Evolutionary conservation across 768 basidiomycete genomes (phyloP).

Genomic region (Boletus barrowsii): DNA sequence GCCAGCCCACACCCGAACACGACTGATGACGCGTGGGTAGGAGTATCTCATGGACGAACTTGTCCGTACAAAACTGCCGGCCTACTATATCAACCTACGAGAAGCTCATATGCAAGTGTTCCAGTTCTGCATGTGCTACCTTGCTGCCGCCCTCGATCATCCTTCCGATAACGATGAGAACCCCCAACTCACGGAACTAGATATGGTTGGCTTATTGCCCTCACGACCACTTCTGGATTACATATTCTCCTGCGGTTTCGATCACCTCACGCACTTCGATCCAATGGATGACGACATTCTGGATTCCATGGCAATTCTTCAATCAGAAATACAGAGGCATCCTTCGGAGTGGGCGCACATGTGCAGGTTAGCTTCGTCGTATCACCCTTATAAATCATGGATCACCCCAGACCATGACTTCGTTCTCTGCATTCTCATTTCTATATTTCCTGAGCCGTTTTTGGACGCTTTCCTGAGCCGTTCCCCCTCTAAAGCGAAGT

Average conservation of each 20-base stretch:
- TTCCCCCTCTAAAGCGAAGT: neutral
- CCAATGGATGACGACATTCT: neutral
- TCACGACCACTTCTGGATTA: neutral
- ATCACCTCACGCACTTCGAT: neutral
- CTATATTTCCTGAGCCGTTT: conserved; percentile 1
- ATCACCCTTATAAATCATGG: neutral
- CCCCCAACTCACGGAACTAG: no score
- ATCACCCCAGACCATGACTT: neutral
- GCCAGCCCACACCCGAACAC: no score
- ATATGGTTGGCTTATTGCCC: no score
- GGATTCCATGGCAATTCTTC: neutral
- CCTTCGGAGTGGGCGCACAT: neutral
- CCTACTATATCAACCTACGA: neutral
- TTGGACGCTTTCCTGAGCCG: neutral
- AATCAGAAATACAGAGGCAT: neutral
- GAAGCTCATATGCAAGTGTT: neutral
- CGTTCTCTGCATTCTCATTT: conserved; percentile 5
- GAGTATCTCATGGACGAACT: conserved; percentile 13
- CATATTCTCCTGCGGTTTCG: neutral
- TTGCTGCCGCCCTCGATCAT: neutral
- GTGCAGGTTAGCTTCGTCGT: neutral
- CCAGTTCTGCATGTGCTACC: neutral
- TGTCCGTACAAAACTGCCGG: neutral
- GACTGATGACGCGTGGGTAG: neutral
- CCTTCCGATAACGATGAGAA: neutral